Conservation (phyloP, 1,284 basidiomycete species). For the Coniophora puteana region DNA sequence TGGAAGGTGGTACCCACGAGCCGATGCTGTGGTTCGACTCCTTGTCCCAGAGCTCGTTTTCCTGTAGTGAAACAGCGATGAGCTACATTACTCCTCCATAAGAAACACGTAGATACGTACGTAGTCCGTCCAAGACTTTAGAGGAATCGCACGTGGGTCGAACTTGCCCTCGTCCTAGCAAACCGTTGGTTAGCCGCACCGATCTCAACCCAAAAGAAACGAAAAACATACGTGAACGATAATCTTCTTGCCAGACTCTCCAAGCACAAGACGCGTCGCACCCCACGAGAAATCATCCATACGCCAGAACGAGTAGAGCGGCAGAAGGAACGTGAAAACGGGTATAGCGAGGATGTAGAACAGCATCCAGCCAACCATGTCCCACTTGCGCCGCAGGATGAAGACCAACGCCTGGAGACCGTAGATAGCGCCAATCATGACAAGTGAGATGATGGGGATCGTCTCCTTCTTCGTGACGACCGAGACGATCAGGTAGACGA, state of each 20-base stretch:
- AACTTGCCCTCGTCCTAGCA: constrained; percentile 93
- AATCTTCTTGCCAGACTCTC: constrained; percentile 93
- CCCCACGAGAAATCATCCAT: constrained; percentile 99
- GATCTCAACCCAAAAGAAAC: background rate
- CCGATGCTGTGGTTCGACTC: constrained; percentile 90
- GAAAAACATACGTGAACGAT: constrained; percentile 79
- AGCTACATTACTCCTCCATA: constrained; percentile 3
- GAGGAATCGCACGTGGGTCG: constrained; percentile 86
- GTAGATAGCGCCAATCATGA: constrained; percentile 93
- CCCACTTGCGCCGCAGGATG: constrained; percentile 86
- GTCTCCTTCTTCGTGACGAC: constrained; percentile 60
- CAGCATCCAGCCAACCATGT: constrained; percentile 97
- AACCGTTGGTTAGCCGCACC: constrained; percentile 11
- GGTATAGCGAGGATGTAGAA: constrained; percentile 95
- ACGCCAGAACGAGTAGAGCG: constrained; percentile 96
- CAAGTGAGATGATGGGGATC: constrained; percentile 77
- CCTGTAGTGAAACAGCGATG: constrained; percentile 35
- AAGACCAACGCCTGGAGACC: constrained; percentile 89
- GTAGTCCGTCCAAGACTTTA: constrained; percentile 97
- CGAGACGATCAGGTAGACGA: constrained; percentile 83
- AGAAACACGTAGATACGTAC: constrained; percentile 35
- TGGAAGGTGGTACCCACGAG: constrained; percentile 75
- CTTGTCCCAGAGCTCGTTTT: constrained; percentile 97
- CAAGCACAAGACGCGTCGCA: constrained; percentile 89
- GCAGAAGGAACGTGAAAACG: constrained; percentile 89